Conservation (phyloP, 2,329 filamentous ascomycete genomes). For the Hymenoscyphus linearis region DNA sequence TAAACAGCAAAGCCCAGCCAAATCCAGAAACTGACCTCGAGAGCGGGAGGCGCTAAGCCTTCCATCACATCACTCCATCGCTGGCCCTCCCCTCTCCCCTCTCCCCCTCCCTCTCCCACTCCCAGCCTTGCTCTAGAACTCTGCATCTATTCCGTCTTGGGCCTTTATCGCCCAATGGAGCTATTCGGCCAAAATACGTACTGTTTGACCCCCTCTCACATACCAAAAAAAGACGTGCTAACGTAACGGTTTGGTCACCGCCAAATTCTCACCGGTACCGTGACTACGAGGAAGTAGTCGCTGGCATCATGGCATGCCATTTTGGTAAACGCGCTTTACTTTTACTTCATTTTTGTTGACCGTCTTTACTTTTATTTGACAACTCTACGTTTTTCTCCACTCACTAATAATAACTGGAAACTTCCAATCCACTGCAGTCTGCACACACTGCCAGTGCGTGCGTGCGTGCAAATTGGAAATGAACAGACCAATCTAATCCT, state of each 20-base stretch:
- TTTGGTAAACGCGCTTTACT: background rate
- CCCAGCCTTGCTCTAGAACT: background rate
- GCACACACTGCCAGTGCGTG: too few species aligned
- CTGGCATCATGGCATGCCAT: background rate
- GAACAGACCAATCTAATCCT: too few species aligned
- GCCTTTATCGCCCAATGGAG: background rate
- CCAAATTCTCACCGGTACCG: background rate
- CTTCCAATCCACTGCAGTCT: background rate
- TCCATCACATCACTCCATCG: background rate
- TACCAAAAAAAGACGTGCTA: background rate
- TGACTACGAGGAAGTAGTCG: too few species aligned
- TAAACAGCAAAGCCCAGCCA: background rate
- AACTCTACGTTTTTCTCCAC: background rate
- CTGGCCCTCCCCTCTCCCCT: too few species aligned
- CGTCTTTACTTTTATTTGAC: background rate
- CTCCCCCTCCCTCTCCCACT: too few species aligned
- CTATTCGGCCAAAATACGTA: background rate
- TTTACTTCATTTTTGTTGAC: background rate
- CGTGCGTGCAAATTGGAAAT: background rate
- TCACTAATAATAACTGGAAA: background rate
- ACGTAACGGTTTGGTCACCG: background rate
- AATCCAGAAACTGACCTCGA: background rate
- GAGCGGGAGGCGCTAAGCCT: background rate
- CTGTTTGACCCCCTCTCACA: background rate
- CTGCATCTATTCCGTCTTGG: background rate